Evolutionary conservation across 805 yeast genomes (phyloP).

Genomic region (Lipomyces anomalus): DNA sequence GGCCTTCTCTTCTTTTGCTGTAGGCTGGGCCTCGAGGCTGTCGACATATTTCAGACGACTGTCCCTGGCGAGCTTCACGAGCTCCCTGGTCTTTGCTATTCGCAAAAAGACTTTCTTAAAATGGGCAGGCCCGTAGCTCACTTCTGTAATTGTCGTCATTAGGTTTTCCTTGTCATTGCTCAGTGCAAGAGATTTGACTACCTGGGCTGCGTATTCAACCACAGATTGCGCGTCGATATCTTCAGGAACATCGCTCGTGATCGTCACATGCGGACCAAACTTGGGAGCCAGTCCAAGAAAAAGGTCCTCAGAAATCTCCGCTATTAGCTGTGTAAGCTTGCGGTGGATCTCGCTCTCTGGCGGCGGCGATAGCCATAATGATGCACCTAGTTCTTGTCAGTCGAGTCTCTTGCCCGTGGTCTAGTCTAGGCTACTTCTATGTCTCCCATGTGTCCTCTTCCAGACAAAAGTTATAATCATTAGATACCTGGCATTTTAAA

Average conservation of each 20-base stretch:
- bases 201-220: slow-evolving; percentile 48
- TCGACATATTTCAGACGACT: slow-evolving; percentile 35
- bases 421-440: too few relatives aligned
- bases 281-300: slow-evolving; percentile 40
- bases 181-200: slow-evolving; percentile 47
- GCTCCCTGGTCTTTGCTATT: slow-evolving; percentile 42
- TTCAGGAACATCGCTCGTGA: slow-evolving; percentile 55
- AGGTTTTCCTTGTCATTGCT: too few relatives aligned
- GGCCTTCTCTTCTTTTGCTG: slow-evolving; percentile 37
- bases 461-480: too few relatives aligned
- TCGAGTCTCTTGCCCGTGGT: too few relatives aligned
- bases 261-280: slow-evolving; percentile 73
- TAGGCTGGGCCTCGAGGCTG: background rate
- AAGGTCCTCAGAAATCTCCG: slow-evolving; percentile 59
- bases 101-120: slow-evolving; percentile 52
- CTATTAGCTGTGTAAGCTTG: slow-evolving; percentile 51
- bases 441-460: too few relatives aligned
- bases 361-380: slow-evolving; percentile 74
- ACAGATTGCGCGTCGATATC: slow-evolving; percentile 52
- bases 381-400: slow-evolving; percentile 43
- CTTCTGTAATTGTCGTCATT: slow-evolving; percentile 40
- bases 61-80: slow-evolving; percentile 45
- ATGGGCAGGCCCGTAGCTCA: slow-evolving; percentile 45
- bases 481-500: too few relatives aligned
- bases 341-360: slow-evolving; percentile 49